Conservation (phyloP, 108 stramenopile species). For the Conticribra guillardii region DNA sequence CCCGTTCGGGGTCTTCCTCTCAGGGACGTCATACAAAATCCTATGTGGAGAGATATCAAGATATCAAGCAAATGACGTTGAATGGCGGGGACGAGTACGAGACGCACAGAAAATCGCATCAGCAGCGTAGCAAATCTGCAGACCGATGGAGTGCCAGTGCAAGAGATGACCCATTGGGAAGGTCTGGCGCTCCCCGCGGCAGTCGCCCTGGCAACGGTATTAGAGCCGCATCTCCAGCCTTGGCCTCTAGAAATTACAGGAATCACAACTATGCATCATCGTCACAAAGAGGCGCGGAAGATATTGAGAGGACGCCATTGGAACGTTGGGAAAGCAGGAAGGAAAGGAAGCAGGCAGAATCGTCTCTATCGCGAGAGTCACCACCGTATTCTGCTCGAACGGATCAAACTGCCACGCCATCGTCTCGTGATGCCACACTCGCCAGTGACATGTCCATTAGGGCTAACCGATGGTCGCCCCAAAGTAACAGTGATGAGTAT, state of each 20-base stretch:
- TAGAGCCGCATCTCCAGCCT: background rate
- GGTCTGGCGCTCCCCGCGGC: too few relatives aligned
- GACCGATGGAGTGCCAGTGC: background rate
- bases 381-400: background rate
- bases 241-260: background rate
- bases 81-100: background rate
- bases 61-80: slow-evolving; percentile 17
- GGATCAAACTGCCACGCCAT: background rate
- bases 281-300: background rate
- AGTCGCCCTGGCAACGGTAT: too few relatives aligned
- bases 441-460: background rate
- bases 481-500: background rate
- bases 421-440: background rate
- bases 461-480: slow-evolving; percentile 13
- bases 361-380: background rate
- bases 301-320: slow-evolving; percentile 1
- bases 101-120: background rate
- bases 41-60: slow-evolving; percentile 30
- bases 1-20: background rate
- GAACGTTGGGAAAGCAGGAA: slow-evolving; percentile 31
- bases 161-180: too few relatives aligned
- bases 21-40: slow-evolving; percentile 13
- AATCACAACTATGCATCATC: background rate
- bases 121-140: slow-evolving; percentile 4
- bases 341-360: slow-evolving; percentile 6